Base-by-base conservation (phyloP, 2,329 filamentous ascomycete species). In the Rutstroemia sp. region DNA sequence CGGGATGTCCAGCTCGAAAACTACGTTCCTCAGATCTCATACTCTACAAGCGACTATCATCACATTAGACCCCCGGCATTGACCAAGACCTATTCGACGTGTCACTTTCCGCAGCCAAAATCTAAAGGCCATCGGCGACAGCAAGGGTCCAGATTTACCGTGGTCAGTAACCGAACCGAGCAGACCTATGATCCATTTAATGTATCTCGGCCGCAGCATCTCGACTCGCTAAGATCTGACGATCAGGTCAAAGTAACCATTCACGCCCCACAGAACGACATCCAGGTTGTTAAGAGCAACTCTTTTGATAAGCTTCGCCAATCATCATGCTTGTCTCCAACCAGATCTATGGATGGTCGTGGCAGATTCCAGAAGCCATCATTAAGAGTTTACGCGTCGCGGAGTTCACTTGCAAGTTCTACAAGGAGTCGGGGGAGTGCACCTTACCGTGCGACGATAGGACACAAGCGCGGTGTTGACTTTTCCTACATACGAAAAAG, bases 21-120 rank as follows among this genome's bases (percentile, higher is more conserved):
- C 67, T 97, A 94, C 67, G 87, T 87, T 58, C 84, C 85, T 30
- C 81, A 88, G 21, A 75, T 96, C 55, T 82, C 82, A n/a, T 88
- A 94, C 68, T 96, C 92, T 0, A 81, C 86, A 56, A 96, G 91
- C 71, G 92, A 97, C 67, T 94, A 95, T 65, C 92, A 96, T 66
- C 90, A 95, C 66, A 80, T 88, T 39, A 78, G 77, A 56, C 81
- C 82, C 10, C 71, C 74, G 0, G 72, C 75, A 27, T 81, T 82
- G 75, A 79, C 77, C 60, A 83, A 80, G 65, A 78, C 81, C 47
- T 76, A 83, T 49, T 83, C 82, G 0, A 86, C 83, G 0, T 78
- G 81, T 59, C 75, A 84, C 60, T 86, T 86, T 65, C 73, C 74
- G 2, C 73, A 77, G 51, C 68, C 71, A 51, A 73, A 69, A 27